A percentile compares a stretch with the other conserved stretches of the same genome.
These are phyloP conservation scores for Eucalyptus erythrocorys DNA, from an alignment of 345 rosid genomes.

Conservation along the genomic window DNA sequence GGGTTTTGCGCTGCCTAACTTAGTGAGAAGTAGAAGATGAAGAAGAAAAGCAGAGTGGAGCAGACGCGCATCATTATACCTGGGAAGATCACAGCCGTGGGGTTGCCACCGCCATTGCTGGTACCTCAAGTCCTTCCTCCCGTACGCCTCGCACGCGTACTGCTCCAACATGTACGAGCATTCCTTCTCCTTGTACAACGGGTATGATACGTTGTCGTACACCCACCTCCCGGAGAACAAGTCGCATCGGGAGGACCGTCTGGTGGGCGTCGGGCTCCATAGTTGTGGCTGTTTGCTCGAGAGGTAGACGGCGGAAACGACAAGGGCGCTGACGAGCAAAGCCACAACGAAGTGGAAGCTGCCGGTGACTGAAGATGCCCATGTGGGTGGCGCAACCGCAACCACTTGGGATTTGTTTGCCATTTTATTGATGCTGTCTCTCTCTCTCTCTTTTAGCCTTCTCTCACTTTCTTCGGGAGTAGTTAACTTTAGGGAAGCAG, in stretches of 20 bases:
- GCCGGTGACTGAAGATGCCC: constrained; percentile 12
- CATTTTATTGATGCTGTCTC: background rate
- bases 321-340: constrained; percentile 33
- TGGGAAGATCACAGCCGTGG: constrained; percentile 64
- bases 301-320: constrained; percentile 28
- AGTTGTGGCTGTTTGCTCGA: background rate
- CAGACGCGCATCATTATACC: constrained; percentile 13
- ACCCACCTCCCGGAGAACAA: constrained; percentile 79
- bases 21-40: too few relatives aligned
- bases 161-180: constrained; percentile 74
- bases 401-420: background rate
- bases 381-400: background rate
- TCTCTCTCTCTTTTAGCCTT: background rate
- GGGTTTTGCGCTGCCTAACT: background rate
- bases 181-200: constrained; percentile 63
- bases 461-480: background rate
- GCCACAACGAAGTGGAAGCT: constrained; percentile 58
- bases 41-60: too few relatives aligned
- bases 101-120: constrained; percentile 94
- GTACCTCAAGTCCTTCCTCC: constrained; percentile 56
- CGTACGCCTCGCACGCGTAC: constrained; percentile 71
- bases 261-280: background rate
- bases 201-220: constrained; percentile 50
- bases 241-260: constrained; percentile 19
- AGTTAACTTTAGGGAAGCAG: background rate